phyloP scores from a whole-genome alignment of 108 stramenopile species.

The Skeletonema marinoi region DNA sequence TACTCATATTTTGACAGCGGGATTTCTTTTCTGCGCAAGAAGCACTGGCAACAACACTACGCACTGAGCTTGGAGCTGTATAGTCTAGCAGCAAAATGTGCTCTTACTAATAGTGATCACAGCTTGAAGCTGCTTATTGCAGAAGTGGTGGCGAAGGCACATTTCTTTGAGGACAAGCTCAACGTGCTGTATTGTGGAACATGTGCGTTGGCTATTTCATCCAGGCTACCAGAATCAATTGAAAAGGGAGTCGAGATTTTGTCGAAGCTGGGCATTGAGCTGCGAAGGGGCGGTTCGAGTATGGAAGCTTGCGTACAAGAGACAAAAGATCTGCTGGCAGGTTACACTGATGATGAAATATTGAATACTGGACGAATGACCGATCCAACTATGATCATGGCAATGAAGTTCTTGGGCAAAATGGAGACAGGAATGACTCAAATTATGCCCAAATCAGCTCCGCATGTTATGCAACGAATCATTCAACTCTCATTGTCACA shows the following conservation, averaged over 20 bases:
- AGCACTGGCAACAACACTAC: constrained; percentile 21
- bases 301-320: background rate
- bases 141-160: background rate
- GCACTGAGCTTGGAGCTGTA: constrained; percentile 2
- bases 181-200: background rate
- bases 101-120: background rate
- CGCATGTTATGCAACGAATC: constrained; percentile 1
- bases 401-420: constrained; percentile 15
- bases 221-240: constrained; percentile 8
- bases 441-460: background rate
- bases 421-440: background rate
- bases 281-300: background rate
- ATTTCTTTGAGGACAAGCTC: constrained; percentile 8
- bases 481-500: constrained; percentile 7
- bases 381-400: constrained; percentile 13
- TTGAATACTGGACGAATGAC: constrained; percentile 10
- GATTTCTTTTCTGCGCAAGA: constrained; percentile 15
- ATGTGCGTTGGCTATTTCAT: background rate
- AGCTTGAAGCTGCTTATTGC: background rate
- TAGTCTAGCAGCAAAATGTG: background rate
- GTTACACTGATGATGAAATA: background rate
- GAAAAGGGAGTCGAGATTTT: background rate
- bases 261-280: background rate
- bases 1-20: constrained; percentile 20
- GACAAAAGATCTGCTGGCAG: background rate